phyloP scores from a whole-genome alignment of 1,139 yeast species.

The Casaregolazyma suthepensis region DNA sequence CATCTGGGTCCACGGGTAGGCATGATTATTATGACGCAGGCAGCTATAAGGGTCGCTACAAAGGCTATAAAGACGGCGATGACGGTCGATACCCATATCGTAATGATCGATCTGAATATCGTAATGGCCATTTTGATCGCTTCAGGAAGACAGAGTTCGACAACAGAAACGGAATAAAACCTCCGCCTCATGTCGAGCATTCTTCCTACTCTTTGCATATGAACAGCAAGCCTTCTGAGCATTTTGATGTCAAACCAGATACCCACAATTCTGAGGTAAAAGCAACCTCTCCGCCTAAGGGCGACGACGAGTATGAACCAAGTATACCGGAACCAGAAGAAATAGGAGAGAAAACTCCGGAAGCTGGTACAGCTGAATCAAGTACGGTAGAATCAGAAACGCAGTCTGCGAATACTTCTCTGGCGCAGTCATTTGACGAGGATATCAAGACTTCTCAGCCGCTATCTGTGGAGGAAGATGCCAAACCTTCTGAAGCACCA shows the following conservation, averaged over 20 bases:
- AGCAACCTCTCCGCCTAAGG: background rate
- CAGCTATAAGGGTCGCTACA: slow-evolving; percentile 11
- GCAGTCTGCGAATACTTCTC: background rate
- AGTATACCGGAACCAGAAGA: background rate
- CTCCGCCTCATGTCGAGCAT: background rate
- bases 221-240: background rate
- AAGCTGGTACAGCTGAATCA: background rate
- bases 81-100: slow-evolving; percentile 7
- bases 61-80: slow-evolving; percentile 4
- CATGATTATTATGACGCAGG: background rate
- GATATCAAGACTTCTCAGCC: background rate
- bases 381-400: background rate
- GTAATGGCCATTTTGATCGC: background rate
- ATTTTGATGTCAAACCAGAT: background rate
- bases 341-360: background rate
- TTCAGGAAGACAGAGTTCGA: background rate
- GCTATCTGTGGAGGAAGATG: background rate
- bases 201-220: background rate
- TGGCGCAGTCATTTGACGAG: background rate
- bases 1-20: background rate
- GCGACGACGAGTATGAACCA: background rate
- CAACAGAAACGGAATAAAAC: background rate
- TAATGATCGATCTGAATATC: background rate
- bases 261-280: background rate
- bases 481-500: background rate